phyloP scores from a whole-genome alignment of 768 basidiomycete species.

The Ramaria rubella region DNA sequence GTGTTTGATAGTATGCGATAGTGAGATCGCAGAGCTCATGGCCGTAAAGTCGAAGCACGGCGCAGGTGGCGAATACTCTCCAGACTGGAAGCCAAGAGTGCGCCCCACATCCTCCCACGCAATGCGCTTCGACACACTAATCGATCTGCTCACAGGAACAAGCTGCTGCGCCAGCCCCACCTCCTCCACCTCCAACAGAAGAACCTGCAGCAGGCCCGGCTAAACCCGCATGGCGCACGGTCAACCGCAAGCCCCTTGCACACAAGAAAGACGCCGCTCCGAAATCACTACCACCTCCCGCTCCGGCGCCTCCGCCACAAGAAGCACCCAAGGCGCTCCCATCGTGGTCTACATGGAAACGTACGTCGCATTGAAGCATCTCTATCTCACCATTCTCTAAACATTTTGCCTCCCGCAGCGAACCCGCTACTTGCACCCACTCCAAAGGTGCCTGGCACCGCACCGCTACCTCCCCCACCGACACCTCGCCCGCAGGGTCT shows the following conservation, averaged over 20 bases:
- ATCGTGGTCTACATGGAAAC: constrained; percentile 80
- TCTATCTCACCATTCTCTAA: background rate
- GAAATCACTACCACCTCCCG: constrained; percentile 13
- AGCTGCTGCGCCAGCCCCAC: constrained; percentile 9
- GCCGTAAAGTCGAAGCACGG: constrained; percentile 18
- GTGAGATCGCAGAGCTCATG: constrained; percentile 18
- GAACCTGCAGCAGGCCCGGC: constrained; percentile 10
- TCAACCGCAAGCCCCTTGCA: constrained; percentile 11
- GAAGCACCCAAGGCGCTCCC: background rate
- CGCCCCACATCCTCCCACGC: background rate
- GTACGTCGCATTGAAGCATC: constrained; percentile 38
- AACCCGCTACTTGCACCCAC: constrained; percentile 10
- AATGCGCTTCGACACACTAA: background rate
- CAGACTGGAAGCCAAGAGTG: constrained; percentile 7
- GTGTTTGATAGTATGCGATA: background rate
- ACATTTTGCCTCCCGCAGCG: background rate
- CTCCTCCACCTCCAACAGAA: constrained; percentile 11
- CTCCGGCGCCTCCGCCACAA: constrained; percentile 8
- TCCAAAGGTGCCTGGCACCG: constrained; percentile 7
- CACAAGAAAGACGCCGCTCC: constrained; percentile 8
- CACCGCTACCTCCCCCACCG: constrained; percentile 14
- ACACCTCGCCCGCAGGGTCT: constrained; percentile 7
- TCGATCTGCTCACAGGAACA: background rate
- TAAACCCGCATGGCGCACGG: constrained; percentile 15
- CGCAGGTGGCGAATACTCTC: constrained; percentile 14